Conservation (phyloP, 306 rosid species). For the barrel medic (Medicago truncatula) region MtrunA17r5.0-ANR NC_053046.1:7705001-7705500, state of each 20-base stretch:
- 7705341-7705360: conserved; percentile 72
- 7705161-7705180: conserved; percentile 64
- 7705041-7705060: conserved; percentile 51
- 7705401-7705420: conserved; percentile 66
- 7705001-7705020: background rate
- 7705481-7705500: conserved; percentile 69
- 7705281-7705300: background rate
- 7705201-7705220: conserved; percentile 77
- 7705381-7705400: conserved; percentile 67
- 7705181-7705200: conserved; percentile 66
- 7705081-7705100: conserved; percentile 21
- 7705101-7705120: conserved; percentile 67
- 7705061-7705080: conserved; percentile 37
- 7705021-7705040: background rate
- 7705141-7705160: conserved; percentile 61
- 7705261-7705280: conserved; percentile 14
- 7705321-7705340: conserved; percentile 32
- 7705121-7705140: conserved; percentile 80
- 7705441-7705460: conserved; percentile 86
- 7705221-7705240: conserved; percentile 39
- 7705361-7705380: conserved; percentile 73
- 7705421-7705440: conserved; percentile 66
- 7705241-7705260: conserved; percentile 15
- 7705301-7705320: background rate
- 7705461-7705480: conserved; percentile 78